Evolutionary conservation across 2,329 filamentous ascomycete genomes (phyloP).

Genomic region (Pyricularia grisea): DNA sequence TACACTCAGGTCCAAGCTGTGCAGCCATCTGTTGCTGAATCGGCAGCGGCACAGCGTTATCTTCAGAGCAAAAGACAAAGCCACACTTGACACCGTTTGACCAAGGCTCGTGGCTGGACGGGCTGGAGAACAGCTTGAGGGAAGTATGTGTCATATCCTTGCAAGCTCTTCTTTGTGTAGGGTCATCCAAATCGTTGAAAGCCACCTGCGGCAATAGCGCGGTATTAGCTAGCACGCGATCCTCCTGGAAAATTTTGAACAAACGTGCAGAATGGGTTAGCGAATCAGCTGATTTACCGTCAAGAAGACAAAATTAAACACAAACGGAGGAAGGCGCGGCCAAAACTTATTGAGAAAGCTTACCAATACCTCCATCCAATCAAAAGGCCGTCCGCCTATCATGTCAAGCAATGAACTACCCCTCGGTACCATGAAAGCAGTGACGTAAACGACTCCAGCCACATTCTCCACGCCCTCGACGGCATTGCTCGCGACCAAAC

Average conservation of each 20-base stretch:
- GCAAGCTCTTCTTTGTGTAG: not conserved
- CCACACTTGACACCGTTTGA: not conserved
- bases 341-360: too few relatives aligned
- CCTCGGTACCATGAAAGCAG: constrained; percentile 15
- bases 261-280: not conserved
- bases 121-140: not conserved
- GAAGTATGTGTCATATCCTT: not conserved
- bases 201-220: not conserved
- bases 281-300: too few relatives aligned
- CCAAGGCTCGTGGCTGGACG: not conserved
- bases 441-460: constrained; percentile 19
- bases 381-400: constrained; percentile 13
- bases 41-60: constrained; percentile 8
- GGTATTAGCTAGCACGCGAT: not conserved
- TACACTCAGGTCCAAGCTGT: constrained; percentile 3
- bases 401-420: constrained; percentile 12
- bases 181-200: not conserved
- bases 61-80: constrained; percentile 6
- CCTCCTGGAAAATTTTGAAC: not conserved
- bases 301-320: not conserved
- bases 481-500: constrained; percentile 18
- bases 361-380: constrained; percentile 13
- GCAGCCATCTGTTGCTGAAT: constrained; percentile 6
- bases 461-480: constrained; percentile 23
- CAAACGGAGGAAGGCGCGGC: not conserved